Base-by-base conservation (phyloP, 345 rosid species). In the Gossypium herbaceum region DNA sequence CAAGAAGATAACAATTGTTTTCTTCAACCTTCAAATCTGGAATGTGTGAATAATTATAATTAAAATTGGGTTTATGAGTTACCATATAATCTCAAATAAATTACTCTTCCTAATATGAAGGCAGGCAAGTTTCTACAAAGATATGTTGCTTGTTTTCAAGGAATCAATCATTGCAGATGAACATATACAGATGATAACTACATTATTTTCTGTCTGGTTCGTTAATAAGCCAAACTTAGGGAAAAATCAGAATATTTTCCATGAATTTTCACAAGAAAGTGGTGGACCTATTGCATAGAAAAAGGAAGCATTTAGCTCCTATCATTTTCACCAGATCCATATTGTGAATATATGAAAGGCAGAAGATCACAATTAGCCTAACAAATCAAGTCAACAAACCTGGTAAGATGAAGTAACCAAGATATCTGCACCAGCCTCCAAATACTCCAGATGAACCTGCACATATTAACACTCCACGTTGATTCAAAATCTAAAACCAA, bases 401-500 rank as follows among this genome's bases (percentile, higher is more conserved):
- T 94, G 98, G 76, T 94, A 94, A 57, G 98, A 94, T 45, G 97
- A 91, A 82, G 97, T 84, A 39, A 94, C 90, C 81, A 94, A 70
- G 69, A 92, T 80, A 82, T 94, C 95, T 55, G 98, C 95, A 77
- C 98, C 98, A 71, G 97, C 97, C 79, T 92, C 98, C 83, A 94
- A 73, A 75, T 87, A 94, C 50, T 94, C 97, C 84, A 81, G 73
- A 70, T 94, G 98, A 75, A 94, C 98, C 98, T 94, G 75, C 12
- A 73, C 17, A 25, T 60, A 25, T 48, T 19, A 44, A 73, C 3
- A 60, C 2, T 44, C 68, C 43, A 68, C 9, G 27, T 27, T 50
- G 43, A 24, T 48, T 16, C 25, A 48, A 44, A 48, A 48, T 15
- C 43, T 48, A 48, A 68, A 25, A 48, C 72, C 72, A 50, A 15